Base-by-base conservation (phyloP, 1,284 basidiomycete species). In the Trametes hirsuta region DNA sequence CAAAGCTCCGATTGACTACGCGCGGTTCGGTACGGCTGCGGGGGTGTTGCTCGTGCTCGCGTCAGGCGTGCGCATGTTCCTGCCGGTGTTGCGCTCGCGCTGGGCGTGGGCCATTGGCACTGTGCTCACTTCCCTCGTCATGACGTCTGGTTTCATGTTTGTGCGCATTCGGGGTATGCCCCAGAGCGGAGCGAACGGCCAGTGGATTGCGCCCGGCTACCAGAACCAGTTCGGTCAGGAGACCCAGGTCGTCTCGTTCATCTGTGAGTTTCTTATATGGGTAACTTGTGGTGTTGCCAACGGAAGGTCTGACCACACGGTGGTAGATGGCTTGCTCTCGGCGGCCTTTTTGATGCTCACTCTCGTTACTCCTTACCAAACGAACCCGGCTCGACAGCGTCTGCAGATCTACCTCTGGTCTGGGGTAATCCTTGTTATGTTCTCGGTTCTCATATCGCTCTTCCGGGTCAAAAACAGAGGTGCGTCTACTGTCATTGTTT, bases 141-240 rank as follows among this genome's bases (percentile, higher is more conserved):
- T 97, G 88, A 96, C 88, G 10, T 87, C 88, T 8, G 95, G 95
- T 3, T 92, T 90, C 80, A 99, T 99, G 97, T 99, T 97, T 81
- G 94, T 93, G 68, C 89, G 89, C 64, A 99, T 99, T 70, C 88
- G 97, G 64, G 83, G 83, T 49, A 85, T 86, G 58, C 95, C 95
- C 2, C 94, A 86, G 70, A 81, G 83, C 53, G 87, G 85, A 39
- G 74, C 76, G 3, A 87, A 76, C 70, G 86, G 88, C 21, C 82
- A 81, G 62, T 96, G 94, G 89, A 91, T 98, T 70, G 92, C 94
- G 9, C 82, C 79, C 9, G 96, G 97, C 1, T 98, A 91, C 77
- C 88, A 91, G 72, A 94, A 88, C 70, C 96, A 98, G 76, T 92
- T 86, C 68, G 95, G 95, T 2, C 90, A 97, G 69, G 97, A 99